Evolutionary conservation across 208 protist species (phyloP).

Genomic region (Tritrichomonas foetus): DNA sequence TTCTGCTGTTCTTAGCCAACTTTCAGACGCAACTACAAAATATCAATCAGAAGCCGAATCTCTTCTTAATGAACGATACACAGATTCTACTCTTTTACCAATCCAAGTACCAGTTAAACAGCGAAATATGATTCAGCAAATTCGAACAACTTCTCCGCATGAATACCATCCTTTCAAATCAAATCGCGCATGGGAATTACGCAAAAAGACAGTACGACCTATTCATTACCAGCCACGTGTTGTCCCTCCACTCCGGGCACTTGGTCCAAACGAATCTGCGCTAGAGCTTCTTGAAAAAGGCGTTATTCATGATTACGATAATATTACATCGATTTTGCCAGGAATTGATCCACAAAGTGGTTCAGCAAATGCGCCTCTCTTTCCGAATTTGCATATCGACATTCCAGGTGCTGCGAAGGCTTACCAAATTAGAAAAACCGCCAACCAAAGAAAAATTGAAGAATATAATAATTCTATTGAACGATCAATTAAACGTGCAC

Average conservation of each 20-base stretch:
- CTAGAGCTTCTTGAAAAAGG: neutral
- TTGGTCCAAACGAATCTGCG: neutral
- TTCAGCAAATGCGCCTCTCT: neutral
- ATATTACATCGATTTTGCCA: neutral
- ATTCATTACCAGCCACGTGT: neutral
- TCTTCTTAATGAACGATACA: neutral
- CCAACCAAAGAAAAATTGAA: neutral
- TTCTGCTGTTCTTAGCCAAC: neutral
- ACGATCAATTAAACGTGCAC: neutral
- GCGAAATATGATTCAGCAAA: neutral
- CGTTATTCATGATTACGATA: neutral
- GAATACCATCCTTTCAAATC: neutral
- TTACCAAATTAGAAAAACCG: no score
- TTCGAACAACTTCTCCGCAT: neutral
- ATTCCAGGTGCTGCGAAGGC: neutral
- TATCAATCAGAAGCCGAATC: neutral
- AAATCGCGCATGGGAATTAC: neutral
- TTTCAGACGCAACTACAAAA: neutral
- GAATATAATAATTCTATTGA: no score
- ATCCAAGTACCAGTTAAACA: neutral
- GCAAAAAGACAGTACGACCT: neutral
- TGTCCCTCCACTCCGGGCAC: neutral
- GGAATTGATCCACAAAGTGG: neutral
- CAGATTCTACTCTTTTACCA: neutral
- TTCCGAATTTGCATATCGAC: slow-evolving; percentile 12